These are phyloP conservation scores for Stramenopiles sp. DNA, from an alignment of 352 stramenopile species.

Conservation along the genomic window DNA sequence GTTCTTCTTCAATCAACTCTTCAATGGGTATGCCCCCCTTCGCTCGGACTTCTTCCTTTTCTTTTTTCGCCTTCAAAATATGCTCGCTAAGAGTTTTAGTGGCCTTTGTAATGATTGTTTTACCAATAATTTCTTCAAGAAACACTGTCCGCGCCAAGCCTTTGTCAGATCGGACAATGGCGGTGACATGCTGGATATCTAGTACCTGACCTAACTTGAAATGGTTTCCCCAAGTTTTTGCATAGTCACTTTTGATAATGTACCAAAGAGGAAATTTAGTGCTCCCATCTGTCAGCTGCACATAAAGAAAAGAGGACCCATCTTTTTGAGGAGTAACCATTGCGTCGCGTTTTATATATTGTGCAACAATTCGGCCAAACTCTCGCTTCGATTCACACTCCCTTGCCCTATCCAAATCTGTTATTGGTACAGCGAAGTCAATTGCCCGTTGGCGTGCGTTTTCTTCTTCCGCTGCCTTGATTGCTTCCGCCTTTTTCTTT, in stretches of 20 bases:
- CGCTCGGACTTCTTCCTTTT: not conserved
- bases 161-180: conserved; percentile 4
- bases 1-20: conserved; percentile 13
- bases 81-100: not conserved
- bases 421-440: not conserved
- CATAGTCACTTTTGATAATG: not conserved
- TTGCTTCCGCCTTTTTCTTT: not conserved
- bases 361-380: not conserved
- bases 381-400: not conserved
- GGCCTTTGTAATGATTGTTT: conserved; percentile 8
- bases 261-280: conserved; percentile 7
- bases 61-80: conserved; percentile 1
- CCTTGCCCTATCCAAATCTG: conserved; percentile 5
- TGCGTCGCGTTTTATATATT: conserved; percentile 9
- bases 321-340: not conserved
- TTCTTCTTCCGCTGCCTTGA: not conserved
- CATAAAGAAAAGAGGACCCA: not conserved
- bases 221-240: conserved; percentile 1
- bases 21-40: conserved; percentile 3
- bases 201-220: conserved; percentile 1
- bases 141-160: conserved; percentile 4
- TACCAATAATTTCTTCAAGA: conserved; percentile 5
- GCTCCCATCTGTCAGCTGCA: conserved; percentile 2
- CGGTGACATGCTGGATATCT: not conserved
- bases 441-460: not conserved